These are phyloP conservation scores for Hypomyces rosellus DNA, from an alignment of 2,329 filamentous ascomycete genomes.

Conservation along the genomic window DNA sequence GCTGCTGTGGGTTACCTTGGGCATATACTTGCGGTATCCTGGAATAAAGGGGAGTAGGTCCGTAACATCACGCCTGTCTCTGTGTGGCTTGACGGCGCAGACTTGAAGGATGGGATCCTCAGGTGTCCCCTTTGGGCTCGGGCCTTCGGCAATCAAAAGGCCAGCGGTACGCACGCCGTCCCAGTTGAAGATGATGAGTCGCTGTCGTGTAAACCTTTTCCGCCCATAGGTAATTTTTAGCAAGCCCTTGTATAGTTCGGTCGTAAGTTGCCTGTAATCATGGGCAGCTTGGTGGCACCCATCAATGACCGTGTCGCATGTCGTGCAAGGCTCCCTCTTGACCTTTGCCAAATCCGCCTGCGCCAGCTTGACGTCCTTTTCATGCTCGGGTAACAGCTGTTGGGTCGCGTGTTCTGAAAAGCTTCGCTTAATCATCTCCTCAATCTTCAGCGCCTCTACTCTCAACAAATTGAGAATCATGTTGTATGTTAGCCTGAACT, in stretches of 20 bases:
- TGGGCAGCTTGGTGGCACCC: slow-evolving; percentile 76
- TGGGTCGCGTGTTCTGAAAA: slow-evolving; percentile 98
- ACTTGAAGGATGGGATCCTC: slow-evolving; percentile 67
- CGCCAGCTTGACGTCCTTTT: slow-evolving; percentile 86
- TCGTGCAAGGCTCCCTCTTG: slow-evolving; percentile 74
- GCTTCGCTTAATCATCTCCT: slow-evolving; percentile 99
- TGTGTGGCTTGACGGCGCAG: slow-evolving; percentile 65
- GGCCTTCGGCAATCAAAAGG: slow-evolving; percentile 70
- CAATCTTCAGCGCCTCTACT: slow-evolving; percentile 94
- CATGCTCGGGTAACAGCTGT: slow-evolving; percentile 86
- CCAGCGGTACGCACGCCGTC: slow-evolving; percentile 79
- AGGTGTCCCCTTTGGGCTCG: slow-evolving; percentile 50
- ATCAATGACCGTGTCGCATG: slow-evolving; percentile 76
- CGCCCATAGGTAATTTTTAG: slow-evolving; percentile 76
- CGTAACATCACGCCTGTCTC: slow-evolving; percentile 66
- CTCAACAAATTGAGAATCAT: slow-evolving; percentile 96
- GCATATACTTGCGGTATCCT: slow-evolving; percentile 60
- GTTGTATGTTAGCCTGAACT: slow-evolving; percentile 97
- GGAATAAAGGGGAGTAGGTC: slow-evolving; percentile 82
- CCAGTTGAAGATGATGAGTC: slow-evolving; percentile 78
- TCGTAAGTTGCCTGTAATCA: slow-evolving; percentile 71
- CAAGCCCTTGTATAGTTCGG: slow-evolving; percentile 70
- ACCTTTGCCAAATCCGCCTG: slow-evolving; percentile 89
- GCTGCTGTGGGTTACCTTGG: slow-evolving; percentile 58
- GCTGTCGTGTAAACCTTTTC: slow-evolving; percentile 67